These are phyloP conservation scores for Zymoseptoria ardabiliae DNA, from an alignment of 2,329 filamentous ascomycete genomes.

Conservation along the genomic window DNA sequence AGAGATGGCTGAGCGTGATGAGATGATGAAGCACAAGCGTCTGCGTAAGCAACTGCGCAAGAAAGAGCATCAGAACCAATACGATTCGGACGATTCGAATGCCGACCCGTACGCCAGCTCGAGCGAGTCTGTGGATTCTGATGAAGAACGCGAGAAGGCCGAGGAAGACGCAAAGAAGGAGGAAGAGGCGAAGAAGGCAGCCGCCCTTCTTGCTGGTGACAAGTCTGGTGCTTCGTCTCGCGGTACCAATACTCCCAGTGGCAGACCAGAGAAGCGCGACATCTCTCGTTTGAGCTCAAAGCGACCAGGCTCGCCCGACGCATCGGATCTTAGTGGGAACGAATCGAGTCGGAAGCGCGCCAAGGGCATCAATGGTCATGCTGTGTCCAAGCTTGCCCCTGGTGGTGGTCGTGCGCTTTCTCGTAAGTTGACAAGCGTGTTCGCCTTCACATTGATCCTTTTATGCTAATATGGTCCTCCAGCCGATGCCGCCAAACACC, in stretches of 20 bases:
- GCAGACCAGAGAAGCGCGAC: slow-evolving; percentile 47
- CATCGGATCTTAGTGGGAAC: slow-evolving; percentile 86
- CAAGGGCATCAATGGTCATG: slow-evolving; percentile 31
- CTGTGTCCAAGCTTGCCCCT: slow-evolving; percentile 29
- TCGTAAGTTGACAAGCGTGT: slow-evolving; percentile 11
- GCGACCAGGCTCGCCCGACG: slow-evolving; percentile 75
- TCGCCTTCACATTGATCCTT: slow-evolving; percentile 1
- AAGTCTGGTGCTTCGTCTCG: slow-evolving; percentile 57
- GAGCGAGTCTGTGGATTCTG: slow-evolving; percentile 56
- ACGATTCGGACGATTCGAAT: slow-evolving; percentile 58
- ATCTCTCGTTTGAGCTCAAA: slow-evolving; percentile 53
- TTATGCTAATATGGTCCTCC: neutral
- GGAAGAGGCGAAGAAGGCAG: slow-evolving; percentile 43
- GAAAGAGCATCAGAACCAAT: slow-evolving; percentile 79
- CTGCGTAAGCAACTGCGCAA: slow-evolving; percentile 75
- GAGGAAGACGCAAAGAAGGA: slow-evolving; percentile 51
- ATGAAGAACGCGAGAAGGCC: slow-evolving; percentile 56
- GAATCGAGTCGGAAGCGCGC: slow-evolving; percentile 75
- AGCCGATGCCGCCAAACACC: slow-evolving; percentile 12
- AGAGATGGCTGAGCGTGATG: slow-evolving; percentile 62
- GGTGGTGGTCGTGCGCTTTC: slow-evolving; percentile 21
- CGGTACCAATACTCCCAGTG: slow-evolving; percentile 61
- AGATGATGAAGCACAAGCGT: slow-evolving; percentile 65
- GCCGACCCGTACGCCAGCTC: slow-evolving; percentile 35
- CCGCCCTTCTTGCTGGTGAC: slow-evolving; percentile 40